Evolutionary conservation across 192 early-diverging fungal genomes (phyloP).

Genomic region (Podila epicladia): DNA sequence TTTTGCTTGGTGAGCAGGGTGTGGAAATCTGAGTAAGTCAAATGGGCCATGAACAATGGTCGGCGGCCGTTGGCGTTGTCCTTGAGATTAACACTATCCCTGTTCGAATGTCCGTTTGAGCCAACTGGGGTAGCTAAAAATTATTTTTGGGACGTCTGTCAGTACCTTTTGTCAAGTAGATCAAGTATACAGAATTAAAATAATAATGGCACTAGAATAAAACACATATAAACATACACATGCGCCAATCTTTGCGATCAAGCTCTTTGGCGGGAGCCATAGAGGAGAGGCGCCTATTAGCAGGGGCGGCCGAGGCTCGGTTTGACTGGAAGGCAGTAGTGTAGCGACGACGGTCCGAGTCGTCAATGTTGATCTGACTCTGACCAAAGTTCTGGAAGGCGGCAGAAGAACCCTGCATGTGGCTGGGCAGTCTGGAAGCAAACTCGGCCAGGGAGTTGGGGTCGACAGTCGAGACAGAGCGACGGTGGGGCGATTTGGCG

Average conservation of each 20-base stretch:
- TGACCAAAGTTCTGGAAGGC: constrained; percentile 2
- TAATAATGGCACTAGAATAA: too few relatives aligned
- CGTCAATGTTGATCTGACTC: constrained; percentile 36
- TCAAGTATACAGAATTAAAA: too few relatives aligned
- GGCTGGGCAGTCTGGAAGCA: constrained; percentile 26
- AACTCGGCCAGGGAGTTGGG: constrained; percentile 36
- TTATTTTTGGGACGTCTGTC: background rate
- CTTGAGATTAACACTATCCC: constrained; percentile 56
- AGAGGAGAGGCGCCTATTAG: constrained; percentile 24
- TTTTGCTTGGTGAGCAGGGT: constrained; percentile 55
- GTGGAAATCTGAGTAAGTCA: constrained; percentile 65
- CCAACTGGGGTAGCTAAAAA: constrained; percentile 48
- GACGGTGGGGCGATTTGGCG: constrained; percentile 1
- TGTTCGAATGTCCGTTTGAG: constrained; percentile 55
- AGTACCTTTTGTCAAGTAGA: constrained; percentile 5
- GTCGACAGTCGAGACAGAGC: constrained; percentile 23
- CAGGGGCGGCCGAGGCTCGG: constrained; percentile 1
- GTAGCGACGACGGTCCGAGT: constrained; percentile 42
- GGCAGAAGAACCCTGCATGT: constrained; percentile 21
- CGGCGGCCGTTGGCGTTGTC: constrained; percentile 61
- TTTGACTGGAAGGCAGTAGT: constrained; percentile 43
- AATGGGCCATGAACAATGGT: constrained; percentile 63
- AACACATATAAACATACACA: constrained; percentile 19
- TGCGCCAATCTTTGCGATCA: constrained; percentile 43
- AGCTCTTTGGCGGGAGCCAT: constrained; percentile 9